Evolutionary conservation across 495 filamentous ascomycete genomes (phyloP), one percentile per base, ranked within the genome.

Genomic region (Halenospora varia): DNA sequence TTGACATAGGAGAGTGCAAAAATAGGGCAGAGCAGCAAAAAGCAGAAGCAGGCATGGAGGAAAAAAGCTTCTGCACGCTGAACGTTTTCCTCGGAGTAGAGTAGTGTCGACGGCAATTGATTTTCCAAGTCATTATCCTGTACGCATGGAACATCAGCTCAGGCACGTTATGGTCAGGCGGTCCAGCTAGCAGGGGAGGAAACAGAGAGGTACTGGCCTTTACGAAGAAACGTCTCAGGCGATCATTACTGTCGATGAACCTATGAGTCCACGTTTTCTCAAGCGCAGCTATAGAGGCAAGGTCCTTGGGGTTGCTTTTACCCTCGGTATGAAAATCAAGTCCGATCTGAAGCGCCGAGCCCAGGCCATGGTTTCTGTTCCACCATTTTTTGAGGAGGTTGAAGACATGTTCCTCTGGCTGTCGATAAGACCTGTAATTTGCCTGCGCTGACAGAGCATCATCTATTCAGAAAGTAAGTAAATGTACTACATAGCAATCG

Each of bases 51-150:
- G 11, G 25, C 22, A 39, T 58, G 29, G 56, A 58, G 29, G 35
- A 58, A 52, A n/a, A 58, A 15, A 15, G 29, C 48, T 29, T 58
- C 56, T 46, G 56, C 56, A 53, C 39, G 41, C 35, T 40, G 56
- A 46, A 53, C 48, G 39, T 39, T 47, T 46, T 46, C 56, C 25
- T 58, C 56, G 39, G 56, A 58, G 48, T 58, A 58, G 48, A 58
- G 42, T 17, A 46, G 56, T 53, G 55, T 50, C 10, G 26, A 50
- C 17, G 18, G 26, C 18, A 24, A 24, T 45, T 54, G 39, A 39
- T 54, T 24, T 29, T 39, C 39, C n/a, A 54, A 26, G 51, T 45
- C 40, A 54, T 42, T n/a, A n/a, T 45, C n/a, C 42, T 45, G 17
- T 45, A 45, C 42, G 42, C 42, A 45, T 45, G 42, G 29, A 45